Conservation (phyloP, 371 early-diverging fungal species). For the Syncephalastrum sp. region DNA sequence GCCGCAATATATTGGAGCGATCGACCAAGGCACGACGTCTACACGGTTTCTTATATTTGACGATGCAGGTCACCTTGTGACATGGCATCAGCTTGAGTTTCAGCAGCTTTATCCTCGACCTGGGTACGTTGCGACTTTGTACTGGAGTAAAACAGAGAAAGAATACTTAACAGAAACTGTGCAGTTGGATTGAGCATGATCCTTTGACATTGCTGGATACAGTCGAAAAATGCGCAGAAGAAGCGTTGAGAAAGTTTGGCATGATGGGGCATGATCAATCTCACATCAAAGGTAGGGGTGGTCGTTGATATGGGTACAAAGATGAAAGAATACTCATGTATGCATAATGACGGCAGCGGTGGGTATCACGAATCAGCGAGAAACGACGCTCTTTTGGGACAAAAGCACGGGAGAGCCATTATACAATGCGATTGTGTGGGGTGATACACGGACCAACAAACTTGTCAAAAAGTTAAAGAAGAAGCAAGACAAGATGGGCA, state of each 20-base stretch:
- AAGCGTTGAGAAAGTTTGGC: slow-evolving; percentile 62
- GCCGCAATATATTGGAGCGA: slow-evolving; percentile 68
- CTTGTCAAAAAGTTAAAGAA: slow-evolving; percentile 31
- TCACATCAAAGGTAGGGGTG: slow-evolving; percentile 58
- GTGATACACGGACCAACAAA: slow-evolving; percentile 35
- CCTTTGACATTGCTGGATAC: slow-evolving; percentile 71
- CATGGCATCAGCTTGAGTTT: slow-evolving; percentile 78
- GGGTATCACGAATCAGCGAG: slow-evolving; percentile 94
- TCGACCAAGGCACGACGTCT: slow-evolving; percentile 93
- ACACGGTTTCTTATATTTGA: slow-evolving; percentile 91
- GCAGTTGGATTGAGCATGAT: slow-evolving; percentile 89
- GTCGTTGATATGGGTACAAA: neutral
- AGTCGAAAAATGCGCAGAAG: slow-evolving; percentile 67
- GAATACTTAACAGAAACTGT: neutral
- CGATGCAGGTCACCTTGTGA: slow-evolving; percentile 65
- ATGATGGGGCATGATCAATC: slow-evolving; percentile 51
- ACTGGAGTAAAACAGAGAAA: neutral
- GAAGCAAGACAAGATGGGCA: slow-evolving; percentile 36
- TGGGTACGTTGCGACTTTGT: slow-evolving; percentile 51
- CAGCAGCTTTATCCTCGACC: slow-evolving; percentile 70
- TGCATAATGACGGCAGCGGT: slow-evolving; percentile 46
- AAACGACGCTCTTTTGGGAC: slow-evolving; percentile 90
- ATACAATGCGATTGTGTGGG: slow-evolving; percentile 65
- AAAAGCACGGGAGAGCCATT: slow-evolving; percentile 74
- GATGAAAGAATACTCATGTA: neutral